Conservation (phyloP, 768 basidiomycete species). For the Psilocybe subaeruginosa region DNA sequence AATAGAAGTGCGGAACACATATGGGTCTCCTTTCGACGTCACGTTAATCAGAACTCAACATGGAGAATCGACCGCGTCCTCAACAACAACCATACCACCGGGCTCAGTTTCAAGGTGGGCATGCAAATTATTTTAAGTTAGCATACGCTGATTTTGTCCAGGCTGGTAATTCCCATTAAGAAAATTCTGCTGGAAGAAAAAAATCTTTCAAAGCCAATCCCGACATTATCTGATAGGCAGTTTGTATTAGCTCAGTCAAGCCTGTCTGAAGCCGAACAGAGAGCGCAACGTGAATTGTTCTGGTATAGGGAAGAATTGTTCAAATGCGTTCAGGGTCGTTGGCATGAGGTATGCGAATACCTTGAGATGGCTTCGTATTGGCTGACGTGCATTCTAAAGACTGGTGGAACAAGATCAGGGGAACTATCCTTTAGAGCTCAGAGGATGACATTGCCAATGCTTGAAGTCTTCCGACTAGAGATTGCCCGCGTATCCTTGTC, state of each 20-base stretch:
- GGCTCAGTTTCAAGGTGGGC: slow-evolving; percentile 82
- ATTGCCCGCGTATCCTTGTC: slow-evolving; percentile 61
- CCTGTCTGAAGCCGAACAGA: slow-evolving; percentile 60
- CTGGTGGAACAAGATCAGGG: slow-evolving; percentile 76
- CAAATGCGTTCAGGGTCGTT: slow-evolving; percentile 64
- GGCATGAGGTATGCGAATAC: slow-evolving; percentile 75
- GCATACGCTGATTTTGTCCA: slow-evolving; percentile 25
- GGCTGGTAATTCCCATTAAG: slow-evolving; percentile 71
- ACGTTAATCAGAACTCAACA: slow-evolving; percentile 69
- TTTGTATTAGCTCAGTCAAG: slow-evolving; percentile 84
- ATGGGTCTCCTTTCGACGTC: slow-evolving; percentile 90
- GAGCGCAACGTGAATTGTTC: slow-evolving; percentile 78
- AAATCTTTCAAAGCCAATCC: slow-evolving; percentile 68
- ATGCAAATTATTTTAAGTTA: not conserved
- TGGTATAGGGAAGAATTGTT: slow-evolving; percentile 96
- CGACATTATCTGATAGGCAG: slow-evolving; percentile 85
- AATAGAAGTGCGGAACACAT: slow-evolving; percentile 90
- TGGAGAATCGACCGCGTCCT: slow-evolving; percentile 51
- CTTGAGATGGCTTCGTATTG: not conserved
- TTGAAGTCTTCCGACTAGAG: slow-evolving; percentile 75
- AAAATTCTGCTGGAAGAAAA: slow-evolving; percentile 67
- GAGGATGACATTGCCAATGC: slow-evolving; percentile 76
- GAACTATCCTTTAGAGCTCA: slow-evolving; percentile 79
- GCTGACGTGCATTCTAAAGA: slow-evolving; percentile 44
- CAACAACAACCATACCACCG: slow-evolving; percentile 74